Base-by-base conservation (phyloP, 495 filamentous ascomycete genomes). In the Collariella sp. region DNA sequence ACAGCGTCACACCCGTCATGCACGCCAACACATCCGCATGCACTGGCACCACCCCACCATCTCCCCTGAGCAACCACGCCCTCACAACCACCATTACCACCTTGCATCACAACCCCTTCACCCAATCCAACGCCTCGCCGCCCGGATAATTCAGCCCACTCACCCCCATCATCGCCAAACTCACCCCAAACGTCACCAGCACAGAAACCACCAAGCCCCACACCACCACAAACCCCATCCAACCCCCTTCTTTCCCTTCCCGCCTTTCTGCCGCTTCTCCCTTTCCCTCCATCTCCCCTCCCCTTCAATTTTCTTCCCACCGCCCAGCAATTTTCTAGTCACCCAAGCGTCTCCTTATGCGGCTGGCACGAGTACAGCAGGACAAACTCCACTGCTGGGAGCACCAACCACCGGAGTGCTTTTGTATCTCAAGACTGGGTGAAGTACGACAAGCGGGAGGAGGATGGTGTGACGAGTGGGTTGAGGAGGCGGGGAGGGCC, bases 341-440 rank as follows among this genome's bases (percentile, higher is more conserved):
- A n/a, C n/a, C n/a, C n/a, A n/a, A n/a, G n/a, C 73, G 88, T 87
- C 71, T 99, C 93, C 67, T 99, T 99, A 70, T 99, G 93, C 4
- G 93, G 91, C 41, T 94, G 84, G 7, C 78, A 44, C 44, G 87
- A 91, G 72, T 96, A 98, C 35, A 93, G 66, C 0, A 78, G 76
- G 6, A 93, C 74, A 61, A 94, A 99, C 18, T 77, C 62, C 3
- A 93, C 36, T 4, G 78, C 76, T 0, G 94, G 89, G 22, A 84
- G 52, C 2, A 87, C 65, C 16, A 95, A 64, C 26, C 5, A 4
- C 26, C 26, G 26, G 26, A 4, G 5, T 4, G 5, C 26, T n/a
- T n/a, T n/a, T n/a, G n/a, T n/a, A n/a, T n/a, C n/a, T n/a, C n/a
- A n/a, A n/a, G n/a, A n/a, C n/a, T n/a, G n/a, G n/a, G n/a, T n/a